Percentiles rank a stretch among this genome's conserved stretches.
Evolutionary conservation across 2,329 filamentous ascomycete species (phyloP).

Genomic region (Aciculosporium take): DNA sequence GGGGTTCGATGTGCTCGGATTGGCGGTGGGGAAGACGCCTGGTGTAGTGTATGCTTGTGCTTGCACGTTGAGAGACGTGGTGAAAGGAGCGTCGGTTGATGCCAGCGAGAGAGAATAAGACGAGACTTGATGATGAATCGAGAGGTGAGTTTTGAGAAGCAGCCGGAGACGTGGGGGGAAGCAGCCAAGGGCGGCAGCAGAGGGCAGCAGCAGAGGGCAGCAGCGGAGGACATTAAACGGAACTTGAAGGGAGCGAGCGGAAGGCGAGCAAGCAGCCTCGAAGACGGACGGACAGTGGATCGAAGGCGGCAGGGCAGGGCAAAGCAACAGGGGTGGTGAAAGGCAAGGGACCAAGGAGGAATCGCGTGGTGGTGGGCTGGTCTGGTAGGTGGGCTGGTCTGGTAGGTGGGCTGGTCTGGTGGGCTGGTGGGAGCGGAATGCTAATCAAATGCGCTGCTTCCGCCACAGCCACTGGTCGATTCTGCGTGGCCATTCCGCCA

Average conservation of each 20-base stretch:
- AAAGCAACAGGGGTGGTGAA: not conserved
- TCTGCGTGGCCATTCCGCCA: not conserved
- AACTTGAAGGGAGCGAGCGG: too few relatives aligned
- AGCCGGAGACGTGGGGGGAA: not conserved
- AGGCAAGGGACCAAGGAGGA: too few relatives aligned
- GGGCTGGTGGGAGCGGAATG: conserved; percentile 7
- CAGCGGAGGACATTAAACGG: not conserved
- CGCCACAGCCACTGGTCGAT: conserved; percentile 1
- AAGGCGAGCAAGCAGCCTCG: not conserved
- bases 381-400: not conserved
- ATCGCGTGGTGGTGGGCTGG: not conserved
- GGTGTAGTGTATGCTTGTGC: not conserved
- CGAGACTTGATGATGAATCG: not conserved
- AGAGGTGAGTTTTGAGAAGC: not conserved
- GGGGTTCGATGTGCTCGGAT: not conserved
- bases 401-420: not conserved
- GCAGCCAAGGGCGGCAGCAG: not conserved
- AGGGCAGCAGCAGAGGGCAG: not conserved
- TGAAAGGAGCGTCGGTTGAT: not conserved
- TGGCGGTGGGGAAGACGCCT: not conserved
- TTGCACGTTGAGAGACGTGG: not conserved
- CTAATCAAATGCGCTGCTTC: conserved; percentile 9
- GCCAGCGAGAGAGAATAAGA: not conserved
- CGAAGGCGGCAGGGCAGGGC: not conserved
- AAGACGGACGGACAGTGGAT: not conserved